Base-by-base conservation (phyloP, 208 protist species). In the Wallacemonas sp. region DNA sequence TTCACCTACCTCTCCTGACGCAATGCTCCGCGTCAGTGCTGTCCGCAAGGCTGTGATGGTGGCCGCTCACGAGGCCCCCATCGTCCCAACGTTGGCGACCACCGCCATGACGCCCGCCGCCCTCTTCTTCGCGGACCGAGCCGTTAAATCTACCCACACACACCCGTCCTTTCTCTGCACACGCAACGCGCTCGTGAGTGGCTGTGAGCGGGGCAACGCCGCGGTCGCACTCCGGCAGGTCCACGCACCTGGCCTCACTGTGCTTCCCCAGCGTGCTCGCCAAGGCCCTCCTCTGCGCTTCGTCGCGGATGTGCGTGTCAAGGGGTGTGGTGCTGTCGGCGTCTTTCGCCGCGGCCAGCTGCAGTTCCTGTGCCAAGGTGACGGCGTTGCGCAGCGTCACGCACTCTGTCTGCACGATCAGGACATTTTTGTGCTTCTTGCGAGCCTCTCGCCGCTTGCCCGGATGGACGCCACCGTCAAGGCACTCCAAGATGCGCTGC, bases 51-150 rank as follows among this genome's bases (percentile, higher is more conserved):
- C 46, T 23, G 61, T 36, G 9, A 14, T 14, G 6, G 61, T 46
- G 12, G 21, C 47, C 0, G 9, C 52, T 11, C 52, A 58, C n/a
- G 30, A 3, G 14, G 29, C 4, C 4, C 32, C 9, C 14, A 16
- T 39, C 4, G 6, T 24, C 30, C 23, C 52, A 14, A 58, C 52
- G 1, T 17, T 58, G n/a, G 14, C 32, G 0, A 58, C 30, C 52
- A 58, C 9, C 3, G 21, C 21, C 19, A 34, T 16, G 38, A 17
- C 27, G 9, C 52, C 62, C 29, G 74, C 70, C 9, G 62, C 65
- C 11, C 78, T 94, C 1, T 79, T 76, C 67, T 85, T 94, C 54
- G 82, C 85, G 12, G 84, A 94, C 60, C 81, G 88, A 48, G 88
- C 88, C 0, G 88, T 91, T 29, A 94, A 94, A 66, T 72, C 80